These are phyloP conservation scores for Boletus sp. DNA, from an alignment of 768 basidiomycete genomes.

Conservation along the genomic window DNA sequence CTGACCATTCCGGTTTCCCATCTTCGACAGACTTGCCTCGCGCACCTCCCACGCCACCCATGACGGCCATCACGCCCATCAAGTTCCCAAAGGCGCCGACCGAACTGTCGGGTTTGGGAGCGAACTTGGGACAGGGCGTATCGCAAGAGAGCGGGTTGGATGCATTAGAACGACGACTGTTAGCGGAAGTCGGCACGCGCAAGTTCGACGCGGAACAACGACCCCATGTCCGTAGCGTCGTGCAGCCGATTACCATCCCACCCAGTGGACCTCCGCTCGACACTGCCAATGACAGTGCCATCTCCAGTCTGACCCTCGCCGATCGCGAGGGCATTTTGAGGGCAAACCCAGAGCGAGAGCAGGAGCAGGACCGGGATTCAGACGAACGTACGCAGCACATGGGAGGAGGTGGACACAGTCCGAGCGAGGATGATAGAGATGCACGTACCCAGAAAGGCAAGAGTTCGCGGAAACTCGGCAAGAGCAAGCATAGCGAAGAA, in stretches of 20 bases:
- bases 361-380: slow-evolving; percentile 31
- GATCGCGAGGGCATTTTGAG: slow-evolving; percentile 23
- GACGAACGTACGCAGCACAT: slow-evolving; percentile 33
- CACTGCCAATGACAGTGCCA: slow-evolving; percentile 42
- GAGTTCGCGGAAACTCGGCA: slow-evolving; percentile 18
- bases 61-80: slow-evolving; percentile 40
- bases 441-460: slow-evolving; percentile 30
- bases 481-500: slow-evolving; percentile 26
- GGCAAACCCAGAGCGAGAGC: slow-evolving; percentile 18
- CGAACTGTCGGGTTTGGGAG: slow-evolving; percentile 24
- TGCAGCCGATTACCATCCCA: slow-evolving; percentile 40
- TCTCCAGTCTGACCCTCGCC: slow-evolving; percentile 45
- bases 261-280: slow-evolving; percentile 24
- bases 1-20: slow-evolving; percentile 4
- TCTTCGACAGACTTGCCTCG: slow-evolving; percentile 15
- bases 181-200: slow-evolving; percentile 72
- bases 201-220: slow-evolving; percentile 31
- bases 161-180: slow-evolving; percentile 63
- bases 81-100: slow-evolving; percentile 35
- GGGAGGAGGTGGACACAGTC: slow-evolving; percentile 20
- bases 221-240: slow-evolving; percentile 36
- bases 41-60: slow-evolving; percentile 51
- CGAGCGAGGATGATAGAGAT: slow-evolving; percentile 32
- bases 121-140: slow-evolving; percentile 19
- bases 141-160: slow-evolving; percentile 59